Evolutionary conservation across 1,139 yeast genomes (phyloP).

Genomic region (Candida labiduridarum): DNA sequence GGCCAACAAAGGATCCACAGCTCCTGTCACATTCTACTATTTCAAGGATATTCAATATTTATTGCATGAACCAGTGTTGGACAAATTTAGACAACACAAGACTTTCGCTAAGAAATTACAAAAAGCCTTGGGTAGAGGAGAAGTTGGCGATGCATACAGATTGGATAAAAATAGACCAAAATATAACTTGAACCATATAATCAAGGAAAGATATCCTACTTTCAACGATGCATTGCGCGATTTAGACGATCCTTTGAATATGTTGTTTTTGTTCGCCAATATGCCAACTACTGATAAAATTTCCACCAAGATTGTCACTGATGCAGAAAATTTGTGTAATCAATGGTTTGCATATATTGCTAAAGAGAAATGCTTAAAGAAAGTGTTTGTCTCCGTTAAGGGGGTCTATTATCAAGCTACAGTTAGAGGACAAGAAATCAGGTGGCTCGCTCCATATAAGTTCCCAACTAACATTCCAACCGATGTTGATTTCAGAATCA

Average conservation of each 20-base stretch:
- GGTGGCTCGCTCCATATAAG: conserved; percentile 97
- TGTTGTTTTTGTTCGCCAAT: conserved; percentile 90
- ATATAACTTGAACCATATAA: conserved; percentile 85
- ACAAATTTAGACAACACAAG: conserved; percentile 93
- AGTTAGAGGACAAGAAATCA: conserved; percentile 86
- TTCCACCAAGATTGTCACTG: conserved; percentile 75
- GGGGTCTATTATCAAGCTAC: conserved; percentile 95
- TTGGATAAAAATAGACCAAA: conserved; percentile 77
- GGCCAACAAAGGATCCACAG: conserved; percentile 96
- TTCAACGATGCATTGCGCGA: conserved; percentile 91
- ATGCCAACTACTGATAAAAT: conserved; percentile 93
- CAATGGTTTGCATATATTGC: conserved; percentile 97
- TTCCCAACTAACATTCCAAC: conserved; percentile 94
- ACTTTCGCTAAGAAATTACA: conserved; percentile 89
- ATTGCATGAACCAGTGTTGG: conserved; percentile 91
- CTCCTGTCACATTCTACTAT: conserved; percentile 93
- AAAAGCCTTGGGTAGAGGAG: conserved; percentile 90
- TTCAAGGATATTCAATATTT: conserved; percentile 92
- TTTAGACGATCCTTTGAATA: conserved; percentile 91
- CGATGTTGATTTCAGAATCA: conserved; percentile 94
- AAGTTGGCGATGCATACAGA: conserved; percentile 83
- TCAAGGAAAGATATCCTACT: conserved; percentile 95
- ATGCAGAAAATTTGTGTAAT: conserved; percentile 83
- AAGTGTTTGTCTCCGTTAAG: conserved; percentile 93
- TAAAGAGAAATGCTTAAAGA: conserved; percentile 75